Percentiles rank a stretch among this genome's conserved stretches.
phyloP scores from a whole-genome alignment of 257 asterid genomes.

The Solanum raphanifolium region DNA sequence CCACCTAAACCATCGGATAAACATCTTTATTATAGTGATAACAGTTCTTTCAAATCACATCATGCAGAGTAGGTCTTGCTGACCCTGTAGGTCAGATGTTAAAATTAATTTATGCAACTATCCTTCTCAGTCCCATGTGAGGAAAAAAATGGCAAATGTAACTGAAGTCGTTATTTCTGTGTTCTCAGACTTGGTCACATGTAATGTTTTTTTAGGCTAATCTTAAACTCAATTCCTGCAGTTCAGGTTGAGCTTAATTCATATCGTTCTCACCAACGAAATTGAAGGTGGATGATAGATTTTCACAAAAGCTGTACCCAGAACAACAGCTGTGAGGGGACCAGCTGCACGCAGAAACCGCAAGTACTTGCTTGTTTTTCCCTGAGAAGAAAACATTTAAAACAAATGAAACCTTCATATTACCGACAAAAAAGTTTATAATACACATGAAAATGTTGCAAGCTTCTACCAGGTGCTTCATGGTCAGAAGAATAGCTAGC shows the following conservation, averaged over 20 bases:
- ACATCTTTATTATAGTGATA: neutral
- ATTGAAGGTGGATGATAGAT: slow-evolving; percentile 71
- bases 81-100: neutral
- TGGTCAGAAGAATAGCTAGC: slow-evolving; percentile 63
- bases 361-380: slow-evolving; percentile 54
- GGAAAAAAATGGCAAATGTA: neutral
- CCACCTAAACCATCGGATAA: slow-evolving; percentile 49
- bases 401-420: slow-evolving; percentile 4
- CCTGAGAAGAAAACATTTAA: slow-evolving; percentile 41
- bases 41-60: neutral
- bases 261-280: slow-evolving; percentile 66
- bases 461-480: slow-evolving; percentile 81
- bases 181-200: neutral
- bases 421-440: slow-evolving; percentile 2
- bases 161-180: neutral
- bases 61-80: neutral
- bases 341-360: slow-evolving; percentile 88
- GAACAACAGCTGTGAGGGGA: slow-evolving; percentile 93
- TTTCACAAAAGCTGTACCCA: slow-evolving; percentile 70
- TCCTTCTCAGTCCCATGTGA: neutral
- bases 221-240: slow-evolving; percentile 1
- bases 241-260: slow-evolving; percentile 6
- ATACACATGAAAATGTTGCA: neutral
- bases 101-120: neutral
- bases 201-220: neutral